Evolutionary conservation across 192 early-diverging fungal genomes (phyloP).

Genomic region (Mortierella antarctica): DNA sequence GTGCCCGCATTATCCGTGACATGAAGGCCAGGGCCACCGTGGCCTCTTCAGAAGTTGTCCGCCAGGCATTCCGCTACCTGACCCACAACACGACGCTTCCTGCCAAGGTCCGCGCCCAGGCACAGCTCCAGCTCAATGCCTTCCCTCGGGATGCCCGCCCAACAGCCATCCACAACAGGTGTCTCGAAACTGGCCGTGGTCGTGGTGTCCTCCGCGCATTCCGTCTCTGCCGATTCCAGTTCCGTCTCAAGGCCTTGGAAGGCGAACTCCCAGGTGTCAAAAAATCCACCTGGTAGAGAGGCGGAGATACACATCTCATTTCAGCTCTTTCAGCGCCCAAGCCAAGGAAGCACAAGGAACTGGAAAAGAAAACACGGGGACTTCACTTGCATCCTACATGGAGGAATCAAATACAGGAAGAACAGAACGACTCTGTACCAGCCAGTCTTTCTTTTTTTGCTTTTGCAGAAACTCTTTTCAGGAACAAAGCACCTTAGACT

Average conservation of each 20-base stretch:
- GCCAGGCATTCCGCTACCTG: conserved; percentile 80
- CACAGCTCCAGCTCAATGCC: conserved; percentile 77
- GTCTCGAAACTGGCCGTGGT: conserved; percentile 79
- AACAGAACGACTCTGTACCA: too few species aligned
- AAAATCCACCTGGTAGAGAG: conserved; percentile 81
- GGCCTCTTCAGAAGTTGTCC: conserved; percentile 73
- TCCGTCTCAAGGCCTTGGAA: conserved; percentile 81
- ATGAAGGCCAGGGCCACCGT: conserved; percentile 76
- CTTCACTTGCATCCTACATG: neutral
- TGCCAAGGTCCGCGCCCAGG: conserved; percentile 79
- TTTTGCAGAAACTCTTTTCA: too few species aligned
- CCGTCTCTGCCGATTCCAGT: conserved; percentile 81
- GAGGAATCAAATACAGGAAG: too few species aligned
- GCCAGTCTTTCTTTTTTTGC: too few species aligned
- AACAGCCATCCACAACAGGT: conserved; percentile 76
- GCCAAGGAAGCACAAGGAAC: neutral
- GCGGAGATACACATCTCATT: neutral
- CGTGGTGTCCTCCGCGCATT: conserved; percentile 81
- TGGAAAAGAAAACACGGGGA: neutral
- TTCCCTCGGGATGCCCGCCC: conserved; percentile 73
- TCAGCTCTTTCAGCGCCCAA: too few species aligned
- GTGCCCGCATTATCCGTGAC: conserved; percentile 71
- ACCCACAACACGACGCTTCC: conserved; percentile 81
- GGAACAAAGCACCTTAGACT: too few species aligned
- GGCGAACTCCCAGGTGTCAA: conserved; percentile 85